Conservation (phyloP, 106 monocot species). For the Ottelia alismoides region DNA sequence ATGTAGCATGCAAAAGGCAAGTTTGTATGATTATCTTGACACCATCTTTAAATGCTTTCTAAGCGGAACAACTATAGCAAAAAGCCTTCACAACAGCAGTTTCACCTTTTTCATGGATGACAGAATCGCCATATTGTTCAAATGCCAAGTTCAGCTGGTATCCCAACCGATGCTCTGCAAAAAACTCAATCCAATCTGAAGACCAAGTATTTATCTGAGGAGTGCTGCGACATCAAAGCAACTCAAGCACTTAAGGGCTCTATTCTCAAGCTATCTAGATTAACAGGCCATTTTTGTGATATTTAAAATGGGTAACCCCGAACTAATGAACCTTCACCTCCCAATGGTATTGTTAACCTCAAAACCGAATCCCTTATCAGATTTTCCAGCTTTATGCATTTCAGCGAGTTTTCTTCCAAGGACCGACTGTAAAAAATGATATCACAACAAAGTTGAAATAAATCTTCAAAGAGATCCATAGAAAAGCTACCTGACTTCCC, state of each 20-base stretch:
- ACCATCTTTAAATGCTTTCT: too few species aligned
- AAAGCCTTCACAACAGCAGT: too few species aligned
- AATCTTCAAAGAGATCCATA: neutral
- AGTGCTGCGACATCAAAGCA: slow-evolving; percentile 35
- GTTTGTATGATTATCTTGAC: too few species aligned
- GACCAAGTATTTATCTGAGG: slow-evolving; percentile 92
- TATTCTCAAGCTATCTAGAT: too few species aligned
- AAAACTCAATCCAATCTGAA: slow-evolving; percentile 87
- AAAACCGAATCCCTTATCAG: slow-evolving; percentile 80
- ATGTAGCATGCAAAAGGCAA: too few species aligned
- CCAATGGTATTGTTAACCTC: slow-evolving; percentile 89
- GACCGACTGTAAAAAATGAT: slow-evolving; percentile 37
- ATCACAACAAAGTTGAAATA: neutral
- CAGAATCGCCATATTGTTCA: slow-evolving; percentile 52
- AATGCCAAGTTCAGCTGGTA: slow-evolving; percentile 62
- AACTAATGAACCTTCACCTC: slow-evolving; percentile 34
- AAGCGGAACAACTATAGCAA: too few species aligned
- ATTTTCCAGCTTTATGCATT: slow-evolving; percentile 92
- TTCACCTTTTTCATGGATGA: slow-evolving; percentile 79
- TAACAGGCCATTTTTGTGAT: too few species aligned
- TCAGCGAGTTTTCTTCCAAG: slow-evolving; percentile 86
- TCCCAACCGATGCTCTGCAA: slow-evolving; percentile 64
- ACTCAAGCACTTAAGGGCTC: too few species aligned
- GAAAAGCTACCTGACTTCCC: slow-evolving; percentile 46
- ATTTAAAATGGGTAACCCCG: too few species aligned